Evolutionary conservation across 805 yeast species (phyloP).

Genomic region (Metschnikowia similis): DNA sequence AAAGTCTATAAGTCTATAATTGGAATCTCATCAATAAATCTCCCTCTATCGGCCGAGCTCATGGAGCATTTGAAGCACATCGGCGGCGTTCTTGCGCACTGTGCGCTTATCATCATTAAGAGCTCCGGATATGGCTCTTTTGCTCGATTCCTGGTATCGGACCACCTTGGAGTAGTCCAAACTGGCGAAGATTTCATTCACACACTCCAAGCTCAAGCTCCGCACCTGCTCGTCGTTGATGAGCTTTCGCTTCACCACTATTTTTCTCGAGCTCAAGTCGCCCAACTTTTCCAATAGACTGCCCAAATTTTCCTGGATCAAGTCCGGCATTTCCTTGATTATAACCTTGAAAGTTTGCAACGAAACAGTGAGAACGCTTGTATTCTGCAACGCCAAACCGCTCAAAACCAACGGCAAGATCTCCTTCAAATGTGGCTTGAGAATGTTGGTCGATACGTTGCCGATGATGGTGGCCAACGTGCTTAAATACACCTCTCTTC

Average conservation of each 20-base stretch:
- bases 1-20: conserved; percentile 13
- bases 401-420: conserved; percentile 71
- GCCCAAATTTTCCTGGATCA: conserved; percentile 51
- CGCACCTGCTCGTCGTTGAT: conserved; percentile 50
- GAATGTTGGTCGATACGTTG: conserved; percentile 57
- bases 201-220: conserved; percentile 51
- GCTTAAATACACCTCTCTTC: conserved; percentile 52
- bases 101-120: conserved; percentile 72
- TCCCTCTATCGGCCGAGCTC: conserved; percentile 35
- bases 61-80: conserved; percentile 71
- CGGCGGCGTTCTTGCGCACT: conserved; percentile 73
- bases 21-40: conserved; percentile 1
- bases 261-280: conserved; percentile 23
- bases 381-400: conserved; percentile 47
- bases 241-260: conserved; percentile 14
- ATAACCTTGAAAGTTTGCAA: conserved; percentile 53
- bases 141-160: conserved; percentile 49
- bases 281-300: conserved; percentile 55
- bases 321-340: conserved; percentile 49
- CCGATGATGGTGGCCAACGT: conserved; percentile 66
- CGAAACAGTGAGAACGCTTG: conserved; percentile 56
- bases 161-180: conserved; percentile 35
- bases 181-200: conserved; percentile 39
- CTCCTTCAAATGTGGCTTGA: conserved; percentile 57
- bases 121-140: conserved; percentile 44